Evolutionary conservation across 2,329 filamentous ascomycete species (phyloP).

Genomic region (Diplodia corticola): DNA sequence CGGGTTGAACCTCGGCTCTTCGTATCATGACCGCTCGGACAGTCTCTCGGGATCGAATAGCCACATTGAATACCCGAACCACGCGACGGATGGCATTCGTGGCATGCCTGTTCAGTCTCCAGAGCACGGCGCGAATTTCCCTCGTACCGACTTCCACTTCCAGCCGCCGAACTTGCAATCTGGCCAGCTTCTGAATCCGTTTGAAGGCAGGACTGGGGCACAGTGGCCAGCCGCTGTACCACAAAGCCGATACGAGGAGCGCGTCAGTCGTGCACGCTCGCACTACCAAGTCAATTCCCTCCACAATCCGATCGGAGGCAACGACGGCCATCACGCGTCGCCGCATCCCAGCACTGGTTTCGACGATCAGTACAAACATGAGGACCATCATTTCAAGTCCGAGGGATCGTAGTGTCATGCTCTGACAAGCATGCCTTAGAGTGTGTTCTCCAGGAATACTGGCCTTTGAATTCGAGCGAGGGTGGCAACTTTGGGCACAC

Average conservation of each 20-base stretch:
- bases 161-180: neutral
- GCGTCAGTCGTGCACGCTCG: neutral
- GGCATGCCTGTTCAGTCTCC: conserved; percentile 7
- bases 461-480: neutral
- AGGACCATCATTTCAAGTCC: conserved; percentile 3
- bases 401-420: neutral
- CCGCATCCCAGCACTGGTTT: neutral
- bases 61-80: neutral
- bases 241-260: neutral
- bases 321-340: neutral
- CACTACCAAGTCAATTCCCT: neutral
- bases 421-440: neutral
- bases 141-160: neutral
- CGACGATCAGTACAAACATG: conserved; percentile 9
- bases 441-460: neutral
- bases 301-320: neutral
- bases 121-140: neutral
- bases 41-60: neutral
- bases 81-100: neutral
- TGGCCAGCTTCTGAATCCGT: neutral
- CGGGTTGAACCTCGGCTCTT: neutral
- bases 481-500: no score
- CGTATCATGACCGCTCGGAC: neutral
- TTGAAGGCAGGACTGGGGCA: neutral
- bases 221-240: neutral